Evolutionary conservation across 176 grass and related monocot species (phyloP), one percentile per base, ranked within the genome.

Genomic region (Elymus sibiricus): DNA sequence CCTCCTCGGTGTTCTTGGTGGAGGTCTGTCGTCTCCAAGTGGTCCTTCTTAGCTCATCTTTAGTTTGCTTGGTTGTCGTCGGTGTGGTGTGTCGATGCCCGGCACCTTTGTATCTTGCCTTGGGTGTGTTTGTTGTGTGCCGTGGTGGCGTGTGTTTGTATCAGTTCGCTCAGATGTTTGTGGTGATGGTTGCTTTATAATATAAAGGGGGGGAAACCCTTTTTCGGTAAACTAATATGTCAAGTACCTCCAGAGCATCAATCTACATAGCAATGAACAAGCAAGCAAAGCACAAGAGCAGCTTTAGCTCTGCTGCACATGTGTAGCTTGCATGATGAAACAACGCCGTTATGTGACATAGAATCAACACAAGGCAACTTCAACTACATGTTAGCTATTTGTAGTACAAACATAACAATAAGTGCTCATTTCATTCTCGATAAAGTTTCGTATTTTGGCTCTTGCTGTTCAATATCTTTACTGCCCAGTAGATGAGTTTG

Each of bases 331-430:
- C 55, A 5, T 13, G 9, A 37, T 22, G 5, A 68, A 67, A 19
- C 40, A 79, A 53, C 19, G 5, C 8, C 29, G 51, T 9, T 11
- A 37, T 13, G 39, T 60, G 13, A 44, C 59, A 82, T 27, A 64
- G 51, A 83, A 38, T 67, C 22, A 80, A 31, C n/a, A 79, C 19
- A 49, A 44, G 5, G 11, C 74, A 14, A 60, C 64, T 74, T 58
- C 66, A 74, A 26, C 13, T 75, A 83, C 66, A 90, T 74, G 44
- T 65, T 28, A 55, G 27, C 34, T 79, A 19, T 86, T 74, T 63
- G 17, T 51, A 65, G 56, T 62, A 34, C 42, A 74, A 42, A 46
- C 22, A 86, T 74, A 55, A 46, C 22, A 86, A 60, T 39, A 44
- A 16, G 42, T 39, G 16, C 24, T 10, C 31, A 67, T 62, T 27